A percentile compares a stretch with the other conserved stretches of the same genome.
phyloP scores from a whole-genome alignment of 805 yeast genomes.

The Yarrowia alimentaria region DNA sequence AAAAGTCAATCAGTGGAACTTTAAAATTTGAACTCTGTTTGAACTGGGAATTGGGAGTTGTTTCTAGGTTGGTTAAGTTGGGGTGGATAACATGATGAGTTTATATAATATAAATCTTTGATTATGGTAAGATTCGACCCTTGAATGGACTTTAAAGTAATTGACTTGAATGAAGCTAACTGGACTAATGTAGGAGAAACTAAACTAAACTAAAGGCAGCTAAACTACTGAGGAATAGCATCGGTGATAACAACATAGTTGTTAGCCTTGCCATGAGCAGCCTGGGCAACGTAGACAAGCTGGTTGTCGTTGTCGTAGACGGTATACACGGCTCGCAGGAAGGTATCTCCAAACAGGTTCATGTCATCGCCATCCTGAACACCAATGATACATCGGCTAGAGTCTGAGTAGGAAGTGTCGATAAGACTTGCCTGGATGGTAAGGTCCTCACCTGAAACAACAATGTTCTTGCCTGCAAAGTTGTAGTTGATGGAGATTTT shows the following conservation, averaged over 20 bases:
- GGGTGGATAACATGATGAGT: no score
- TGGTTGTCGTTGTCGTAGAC: conserved; percentile 12
- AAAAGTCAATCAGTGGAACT: no score
- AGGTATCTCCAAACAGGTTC: conserved; percentile 18
- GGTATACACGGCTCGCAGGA: conserved; percentile 6
- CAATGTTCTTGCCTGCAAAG: conserved; percentile 9
- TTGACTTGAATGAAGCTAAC: no score
- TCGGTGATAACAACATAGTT: conserved; percentile 1
- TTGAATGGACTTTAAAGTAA: no score
- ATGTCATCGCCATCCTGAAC: conserved; percentile 23
- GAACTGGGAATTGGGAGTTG: no score
- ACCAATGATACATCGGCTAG: not conserved
- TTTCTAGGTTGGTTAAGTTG: no score
- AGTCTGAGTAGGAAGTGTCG: not conserved
- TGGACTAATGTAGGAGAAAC: no score
- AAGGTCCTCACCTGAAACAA: not conserved
- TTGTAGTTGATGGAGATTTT: conserved; percentile 1
- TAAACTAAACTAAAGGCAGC: no score
- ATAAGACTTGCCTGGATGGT: not conserved
- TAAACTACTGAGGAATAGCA: no score
- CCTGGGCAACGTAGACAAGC: conserved; percentile 9
- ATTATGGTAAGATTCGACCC: no score
- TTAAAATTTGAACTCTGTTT: no score
- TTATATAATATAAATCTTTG: no score
- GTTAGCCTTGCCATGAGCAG: conserved; percentile 12